A percentile compares a stretch with the other conserved stretches of the same genome.
phyloP scores from a whole-genome alignment of 2,329 filamentous ascomycete species.

The Paraconiothyrium sp. region DNA sequence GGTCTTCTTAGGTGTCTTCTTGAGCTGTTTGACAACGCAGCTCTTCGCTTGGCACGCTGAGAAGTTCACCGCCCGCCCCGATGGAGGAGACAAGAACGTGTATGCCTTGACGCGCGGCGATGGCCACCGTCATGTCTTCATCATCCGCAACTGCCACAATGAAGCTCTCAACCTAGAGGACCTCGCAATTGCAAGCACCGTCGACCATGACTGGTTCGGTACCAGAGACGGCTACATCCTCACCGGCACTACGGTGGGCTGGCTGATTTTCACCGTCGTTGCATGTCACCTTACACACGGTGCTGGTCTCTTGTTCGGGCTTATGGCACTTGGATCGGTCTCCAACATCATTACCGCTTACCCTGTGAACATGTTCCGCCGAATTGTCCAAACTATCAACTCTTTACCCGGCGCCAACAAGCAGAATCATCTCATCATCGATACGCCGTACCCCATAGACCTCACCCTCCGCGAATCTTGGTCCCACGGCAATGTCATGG shows the following conservation, averaged over 20 bases:
- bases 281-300: not conserved
- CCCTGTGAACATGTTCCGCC: not conserved
- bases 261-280: conserved; percentile 7
- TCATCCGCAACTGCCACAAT: conserved; percentile 10
- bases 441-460: not conserved
- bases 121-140: conserved; percentile 16
- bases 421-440: not conserved
- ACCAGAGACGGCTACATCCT: not conserved
- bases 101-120: conserved; percentile 16
- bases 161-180: conserved; percentile 11
- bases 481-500: conserved; percentile 2
- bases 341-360: conserved; percentile 3
- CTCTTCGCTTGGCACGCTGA: conserved; percentile 4
- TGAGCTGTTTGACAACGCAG: not conserved
- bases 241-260: not conserved
- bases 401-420: not conserved
- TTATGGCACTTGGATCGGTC: conserved; percentile 9
- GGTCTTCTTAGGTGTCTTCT: not conserved
- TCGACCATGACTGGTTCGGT: conserved; percentile 10
- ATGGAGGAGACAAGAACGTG: conserved; percentile 2
- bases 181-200: conserved; percentile 3
- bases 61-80: conserved; percentile 1
- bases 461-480: not conserved
- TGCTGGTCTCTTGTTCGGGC: conserved; percentile 2
- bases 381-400: not conserved